phyloP scores from a whole-genome alignment of 805 yeast genomes.

The Metschnikowia continentalis region DNA sequence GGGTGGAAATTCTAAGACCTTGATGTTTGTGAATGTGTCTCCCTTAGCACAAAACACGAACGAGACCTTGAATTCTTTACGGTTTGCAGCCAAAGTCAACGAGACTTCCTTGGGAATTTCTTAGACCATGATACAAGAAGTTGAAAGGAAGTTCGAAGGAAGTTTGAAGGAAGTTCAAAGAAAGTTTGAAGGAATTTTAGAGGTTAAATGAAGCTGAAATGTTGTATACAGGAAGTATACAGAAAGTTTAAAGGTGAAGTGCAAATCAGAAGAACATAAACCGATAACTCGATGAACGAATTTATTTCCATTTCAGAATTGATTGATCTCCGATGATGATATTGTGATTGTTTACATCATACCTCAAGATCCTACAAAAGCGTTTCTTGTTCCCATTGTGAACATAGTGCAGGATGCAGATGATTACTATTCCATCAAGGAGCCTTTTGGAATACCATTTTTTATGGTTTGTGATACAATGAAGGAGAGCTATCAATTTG shows the following conservation, averaged over 20 bases:
- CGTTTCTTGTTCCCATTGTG: constrained; percentile 54
- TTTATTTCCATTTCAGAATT: constrained; percentile 66
- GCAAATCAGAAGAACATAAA: too few relatives aligned
- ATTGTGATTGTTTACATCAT: constrained; percentile 57
- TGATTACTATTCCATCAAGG: constrained; percentile 32
- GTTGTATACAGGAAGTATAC: background rate
- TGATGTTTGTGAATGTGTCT: constrained; percentile 89
- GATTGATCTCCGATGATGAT: constrained; percentile 59
- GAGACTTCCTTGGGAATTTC: constrained; percentile 32
- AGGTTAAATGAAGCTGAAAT: too few relatives aligned
- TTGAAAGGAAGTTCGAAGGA: background rate
- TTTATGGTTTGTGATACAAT: constrained; percentile 54
- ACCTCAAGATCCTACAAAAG: constrained; percentile 42
- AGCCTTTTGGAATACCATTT: constrained; percentile 72
- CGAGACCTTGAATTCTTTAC: constrained; percentile 79
- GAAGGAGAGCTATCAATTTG: constrained; percentile 51
- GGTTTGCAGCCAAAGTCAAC: constrained; percentile 86
- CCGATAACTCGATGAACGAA: constrained; percentile 41
- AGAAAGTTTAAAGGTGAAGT: too few relatives aligned
- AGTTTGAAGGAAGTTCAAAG: too few relatives aligned
- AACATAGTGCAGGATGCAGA: constrained; percentile 39
- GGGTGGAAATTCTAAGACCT: constrained; percentile 80
- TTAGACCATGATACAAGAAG: too few relatives aligned
- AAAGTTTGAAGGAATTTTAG: too few relatives aligned
- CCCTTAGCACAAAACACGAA: constrained; percentile 57